These are phyloP conservation scores for Ochetophila trinervis DNA, from an alignment of 306 rosid genomes.

Conservation along the genomic window DNA sequence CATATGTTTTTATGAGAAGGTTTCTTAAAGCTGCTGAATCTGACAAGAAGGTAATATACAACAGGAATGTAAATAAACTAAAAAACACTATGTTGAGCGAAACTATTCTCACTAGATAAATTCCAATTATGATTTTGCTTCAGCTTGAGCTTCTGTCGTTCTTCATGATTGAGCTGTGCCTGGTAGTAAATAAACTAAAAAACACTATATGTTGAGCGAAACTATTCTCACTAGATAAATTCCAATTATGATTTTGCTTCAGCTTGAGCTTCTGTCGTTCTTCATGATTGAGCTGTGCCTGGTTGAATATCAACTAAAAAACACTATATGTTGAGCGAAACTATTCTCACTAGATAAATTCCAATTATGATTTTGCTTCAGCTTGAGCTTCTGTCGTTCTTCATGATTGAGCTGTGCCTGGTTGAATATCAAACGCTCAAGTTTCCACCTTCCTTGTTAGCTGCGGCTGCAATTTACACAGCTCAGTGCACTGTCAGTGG, in stretches of 20 bases:
- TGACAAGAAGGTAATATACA: constrained; percentile 30
- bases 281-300: constrained; percentile 79
- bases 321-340: neutral
- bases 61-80: neutral
- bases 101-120: neutral
- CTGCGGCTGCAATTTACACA: constrained; percentile 82
- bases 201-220: neutral
- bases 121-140: constrained; percentile 20
- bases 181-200: constrained; percentile 67
- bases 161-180: constrained; percentile 78
- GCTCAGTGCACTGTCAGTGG: constrained; percentile 59
- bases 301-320: constrained; percentile 66
- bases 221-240: neutral
- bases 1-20: constrained; percentile 55
- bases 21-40: constrained; percentile 58
- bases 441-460: constrained; percentile 69
- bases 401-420: constrained; percentile 74
- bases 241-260: constrained; percentile 28
- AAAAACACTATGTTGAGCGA: too few relatives aligned
- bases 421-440: constrained; percentile 72
- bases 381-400: constrained; percentile 73
- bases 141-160: constrained; percentile 72
- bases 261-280: constrained; percentile 72
- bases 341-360: neutral
- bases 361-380: constrained; percentile 32